Base-by-base conservation (phyloP, 345 rosid genomes). In the Citrus reticulata region DNA sequence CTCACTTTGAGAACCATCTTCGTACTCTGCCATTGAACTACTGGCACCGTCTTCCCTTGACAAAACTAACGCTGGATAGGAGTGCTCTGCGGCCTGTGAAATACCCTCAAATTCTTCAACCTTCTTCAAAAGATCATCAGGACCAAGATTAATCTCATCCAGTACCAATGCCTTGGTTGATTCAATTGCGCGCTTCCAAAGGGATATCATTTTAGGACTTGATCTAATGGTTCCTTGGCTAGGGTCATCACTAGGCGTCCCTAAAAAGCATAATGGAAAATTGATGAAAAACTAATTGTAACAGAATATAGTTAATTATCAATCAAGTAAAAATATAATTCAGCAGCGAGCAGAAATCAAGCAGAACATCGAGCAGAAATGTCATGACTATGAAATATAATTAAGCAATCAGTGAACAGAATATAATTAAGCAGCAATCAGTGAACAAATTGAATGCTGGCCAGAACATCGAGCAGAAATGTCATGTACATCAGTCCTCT, bases 151-250 rank as follows among this genome's bases (percentile, higher is more conserved):
- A 19, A 81, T 81, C 80, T 89, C 86, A 64, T 90, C 91, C 68
- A 92, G 84, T 74, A 91, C 32, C 67, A 89, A 75, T 13, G 98
- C 97, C 81, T 91, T 93, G 73, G 84, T 90, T 27, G 91, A 88
- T 63, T 90, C 94, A 14, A 91, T 72, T 1, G 97, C 97, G 30
- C 82, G 86, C 77, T 89, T 81, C 98, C 98, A 93, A 14, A 89
- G 85, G 32, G 90, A 89, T 79, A 86, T 84, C 98, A 92, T 93
- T 87, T 92, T 89, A 58, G 95, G 94, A 86, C 93, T 91, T 65
- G 93, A 92, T 65, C 81, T 84, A 77, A 82, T 85, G 40, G 66
- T 71, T 69, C 76, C 81, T 46, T 70, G 63, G 58, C 79, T 83
- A 60, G 76, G 78, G n/a, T 66, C 83, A 62, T 70, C 83, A 64